Conservation (phyloP, 2,329 filamentous ascomycete species). For the Pseudopyricularia javanii region DNA sequence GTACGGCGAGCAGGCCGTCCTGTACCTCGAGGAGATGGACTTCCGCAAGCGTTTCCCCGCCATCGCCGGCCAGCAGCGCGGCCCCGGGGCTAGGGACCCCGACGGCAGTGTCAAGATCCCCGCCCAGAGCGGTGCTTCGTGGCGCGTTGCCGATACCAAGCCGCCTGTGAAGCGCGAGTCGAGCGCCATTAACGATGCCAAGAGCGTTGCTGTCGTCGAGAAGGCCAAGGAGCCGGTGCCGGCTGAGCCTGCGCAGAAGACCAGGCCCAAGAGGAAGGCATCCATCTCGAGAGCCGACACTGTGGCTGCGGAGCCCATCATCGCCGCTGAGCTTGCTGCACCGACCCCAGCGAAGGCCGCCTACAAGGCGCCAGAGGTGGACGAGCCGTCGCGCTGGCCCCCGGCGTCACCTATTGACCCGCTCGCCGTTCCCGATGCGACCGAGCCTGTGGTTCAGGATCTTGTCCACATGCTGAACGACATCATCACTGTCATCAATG, state of each 20-base stretch:
- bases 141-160: constrained; percentile 56
- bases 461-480: constrained; percentile 93
- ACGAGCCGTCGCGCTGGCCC: constrained; percentile 52
- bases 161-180: constrained; percentile 43
- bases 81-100: constrained; percentile 34
- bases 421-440: constrained; percentile 59
- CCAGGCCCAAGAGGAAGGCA: constrained; percentile 15
- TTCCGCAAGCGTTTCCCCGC: constrained; percentile 73
- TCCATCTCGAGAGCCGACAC: background rate
- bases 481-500: constrained; percentile 86
- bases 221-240: constrained; percentile 14
- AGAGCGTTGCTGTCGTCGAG: constrained; percentile 12
- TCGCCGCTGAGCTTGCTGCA: constrained; percentile 12
- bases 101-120: constrained; percentile 71
- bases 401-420: constrained; percentile 65
- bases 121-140: constrained; percentile 73
- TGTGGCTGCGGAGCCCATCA: constrained; percentile 6
- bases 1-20: constrained; percentile 84
- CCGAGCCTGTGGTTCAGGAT: constrained; percentile 83
- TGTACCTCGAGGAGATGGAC: constrained; percentile 91
- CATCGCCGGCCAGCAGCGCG: constrained; percentile 14
- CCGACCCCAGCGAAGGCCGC: constrained; percentile 10
- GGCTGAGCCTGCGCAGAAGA: constrained; percentile 4
- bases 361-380: constrained; percentile 47
- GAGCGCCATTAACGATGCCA: constrained; percentile 34